phyloP scores from a whole-genome alignment of 441 rosid genomes.

The Pelargonium myrrhifolium region DNA sequence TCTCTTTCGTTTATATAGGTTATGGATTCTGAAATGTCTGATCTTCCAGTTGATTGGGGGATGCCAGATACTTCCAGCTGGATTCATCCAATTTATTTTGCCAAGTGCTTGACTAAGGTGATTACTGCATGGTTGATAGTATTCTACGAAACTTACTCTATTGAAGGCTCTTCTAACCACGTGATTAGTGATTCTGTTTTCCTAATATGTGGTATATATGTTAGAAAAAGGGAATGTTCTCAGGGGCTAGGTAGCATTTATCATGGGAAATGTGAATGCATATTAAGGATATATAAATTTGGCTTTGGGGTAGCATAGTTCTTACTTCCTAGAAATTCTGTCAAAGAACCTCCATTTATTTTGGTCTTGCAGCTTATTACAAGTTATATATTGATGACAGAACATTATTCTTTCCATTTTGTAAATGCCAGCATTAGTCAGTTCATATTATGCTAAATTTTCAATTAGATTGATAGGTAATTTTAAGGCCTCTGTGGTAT shows the following conservation, averaged over 20 bases:
- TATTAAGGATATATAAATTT: too few species aligned
- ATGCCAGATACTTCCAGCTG: slow-evolving; percentile 59
- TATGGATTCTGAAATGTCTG: slow-evolving; percentile 55
- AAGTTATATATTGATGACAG: not conserved
- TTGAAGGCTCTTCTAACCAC: not conserved
- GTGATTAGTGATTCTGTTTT: not conserved
- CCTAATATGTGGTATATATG: not conserved
- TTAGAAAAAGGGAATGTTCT: not conserved
- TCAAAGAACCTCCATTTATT: not conserved
- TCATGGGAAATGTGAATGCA: too few species aligned
- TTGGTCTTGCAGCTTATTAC: not conserved
- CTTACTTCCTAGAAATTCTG: not conserved
- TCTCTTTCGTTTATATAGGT: slow-evolving; percentile 33
- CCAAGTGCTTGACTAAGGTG: slow-evolving; percentile 74
- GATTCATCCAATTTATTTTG: slow-evolving; percentile 77
- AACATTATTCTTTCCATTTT: not conserved
- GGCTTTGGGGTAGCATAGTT: not conserved
- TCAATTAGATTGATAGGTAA: not conserved
- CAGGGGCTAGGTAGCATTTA: not conserved
- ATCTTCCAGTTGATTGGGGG: slow-evolving; percentile 73
- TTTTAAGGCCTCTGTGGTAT: not conserved
- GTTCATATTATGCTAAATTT: not conserved
- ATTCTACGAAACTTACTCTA: not conserved
- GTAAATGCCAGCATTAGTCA: not conserved
- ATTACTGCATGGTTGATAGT: slow-evolving; percentile 10